A percentile compares a stretch with the other conserved stretches of the same genome.
Evolutionary conservation across 2,329 filamentous ascomycete genomes (phyloP).

Genomic region (Beauveria brongniartii): DNA sequence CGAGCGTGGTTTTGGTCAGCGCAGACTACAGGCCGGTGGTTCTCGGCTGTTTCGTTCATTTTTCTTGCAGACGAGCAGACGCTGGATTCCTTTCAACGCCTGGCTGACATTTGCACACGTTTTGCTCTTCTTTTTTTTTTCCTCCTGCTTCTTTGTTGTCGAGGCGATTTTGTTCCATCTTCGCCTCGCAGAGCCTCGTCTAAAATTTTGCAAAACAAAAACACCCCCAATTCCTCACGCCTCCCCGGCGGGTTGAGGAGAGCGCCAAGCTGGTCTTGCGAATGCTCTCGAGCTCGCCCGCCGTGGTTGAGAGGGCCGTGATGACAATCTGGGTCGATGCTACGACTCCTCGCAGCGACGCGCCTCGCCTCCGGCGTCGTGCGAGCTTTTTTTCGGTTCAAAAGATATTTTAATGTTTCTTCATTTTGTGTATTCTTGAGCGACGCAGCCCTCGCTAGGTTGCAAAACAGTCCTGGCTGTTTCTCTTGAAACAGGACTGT

Average conservation of each 20-base stretch:
- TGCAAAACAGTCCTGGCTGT: not conserved
- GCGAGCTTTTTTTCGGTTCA: slow-evolving; percentile 13
- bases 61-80: slow-evolving; percentile 15
- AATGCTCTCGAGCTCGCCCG: slow-evolving; percentile 14
- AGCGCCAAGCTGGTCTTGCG: slow-evolving; percentile 39
- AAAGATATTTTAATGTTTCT: slow-evolving; percentile 7
- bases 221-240: slow-evolving; percentile 17
- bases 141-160: slow-evolving; percentile 21
- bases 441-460: slow-evolving; percentile 5
- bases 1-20: not conserved
- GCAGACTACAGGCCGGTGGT: slow-evolving; percentile 16
- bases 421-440: slow-evolving; percentile 24
- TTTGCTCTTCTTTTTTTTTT: slow-evolving; percentile 10
- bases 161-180: slow-evolving; percentile 11
- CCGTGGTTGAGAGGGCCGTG: slow-evolving; percentile 16
- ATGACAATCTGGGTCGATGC: slow-evolving; percentile 43
- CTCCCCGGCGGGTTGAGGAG: slow-evolving; percentile 21
- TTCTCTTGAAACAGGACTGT: not conserved
- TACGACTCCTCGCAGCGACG: slow-evolving; percentile 36
- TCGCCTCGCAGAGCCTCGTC: slow-evolving; percentile 18
- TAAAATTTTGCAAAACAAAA: slow-evolving; percentile 14
- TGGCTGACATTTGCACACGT: slow-evolving; percentile 15
- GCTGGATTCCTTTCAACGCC: slow-evolving; percentile 17
- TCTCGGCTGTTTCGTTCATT: not conserved
- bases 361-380: slow-evolving; percentile 14